Conservation (phyloP, 805 yeast species). For the Ogataea zsoltii region DNA sequence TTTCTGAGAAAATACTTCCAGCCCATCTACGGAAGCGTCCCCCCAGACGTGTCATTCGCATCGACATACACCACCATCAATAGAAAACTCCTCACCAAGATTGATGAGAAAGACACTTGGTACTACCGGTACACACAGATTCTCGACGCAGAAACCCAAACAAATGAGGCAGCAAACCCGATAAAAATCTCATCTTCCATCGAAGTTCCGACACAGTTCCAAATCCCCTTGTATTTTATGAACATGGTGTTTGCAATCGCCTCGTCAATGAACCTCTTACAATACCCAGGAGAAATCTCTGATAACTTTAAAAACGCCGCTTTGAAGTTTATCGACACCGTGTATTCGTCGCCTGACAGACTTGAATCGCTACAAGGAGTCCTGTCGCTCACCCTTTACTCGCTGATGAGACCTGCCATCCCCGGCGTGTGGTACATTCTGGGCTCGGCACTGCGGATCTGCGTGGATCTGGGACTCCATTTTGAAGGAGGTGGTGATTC, state of each 20-base stretch:
- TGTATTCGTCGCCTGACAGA: conserved; percentile 58
- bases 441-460: conserved; percentile 75
- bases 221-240: conserved; percentile 64
- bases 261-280: conserved; percentile 69
- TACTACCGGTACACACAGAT: conserved; percentile 41
- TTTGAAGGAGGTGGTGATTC: conserved; percentile 48
- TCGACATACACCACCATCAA: conserved; percentile 54
- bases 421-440: conserved; percentile 94
- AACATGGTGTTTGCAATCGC: conserved; percentile 81
- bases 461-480: conserved; percentile 85
- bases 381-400: conserved; percentile 64
- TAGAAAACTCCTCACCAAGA: conserved; percentile 28
- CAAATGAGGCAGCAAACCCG: conserved; percentile 31
- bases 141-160: conserved; percentile 31
- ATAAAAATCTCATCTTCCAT: conserved; percentile 38
- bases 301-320: conserved; percentile 74
- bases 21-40: conserved; percentile 77
- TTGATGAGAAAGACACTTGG: conserved; percentile 46
- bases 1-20: conserved; percentile 66
- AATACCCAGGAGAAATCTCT: conserved; percentile 63
- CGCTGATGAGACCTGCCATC: conserved; percentile 83
- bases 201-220: conserved; percentile 48
- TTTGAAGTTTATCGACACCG: conserved; percentile 53
- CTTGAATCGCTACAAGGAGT: conserved; percentile 75
- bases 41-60: conserved; percentile 55